Evolutionary conservation across 257 asterid species (phyloP).

Genomic region (Penstemon eatonii): DNA sequence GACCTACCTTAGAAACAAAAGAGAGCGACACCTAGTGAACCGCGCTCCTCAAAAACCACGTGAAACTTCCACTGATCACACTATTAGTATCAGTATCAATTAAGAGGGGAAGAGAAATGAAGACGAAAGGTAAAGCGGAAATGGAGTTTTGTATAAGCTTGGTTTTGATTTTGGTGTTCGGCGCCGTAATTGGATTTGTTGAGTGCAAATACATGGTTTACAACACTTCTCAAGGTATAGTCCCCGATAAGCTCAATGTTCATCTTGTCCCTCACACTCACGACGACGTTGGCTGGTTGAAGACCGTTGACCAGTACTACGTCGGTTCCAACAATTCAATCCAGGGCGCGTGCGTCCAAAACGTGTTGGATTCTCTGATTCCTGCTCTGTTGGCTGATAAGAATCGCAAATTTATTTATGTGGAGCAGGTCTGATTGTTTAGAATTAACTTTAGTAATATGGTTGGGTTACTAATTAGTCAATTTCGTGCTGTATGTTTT

Average conservation of each 20-base stretch:
- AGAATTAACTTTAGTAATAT: background rate
- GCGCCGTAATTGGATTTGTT: constrained; percentile 13
- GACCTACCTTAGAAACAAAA: too few relatives aligned
- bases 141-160: too few relatives aligned
- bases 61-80: too few relatives aligned
- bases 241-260: constrained; percentile 35
- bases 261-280: constrained; percentile 44
- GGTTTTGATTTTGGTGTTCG: too few relatives aligned
- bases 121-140: too few relatives aligned
- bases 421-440: constrained; percentile 26
- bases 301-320: constrained; percentile 43
- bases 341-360: constrained; percentile 41
- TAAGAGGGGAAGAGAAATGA: too few relatives aligned
- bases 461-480: background rate
- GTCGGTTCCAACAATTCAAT: constrained; percentile 41
- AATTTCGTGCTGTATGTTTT: background rate
- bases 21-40: too few relatives aligned
- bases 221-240: constrained; percentile 41
- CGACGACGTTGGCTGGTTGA: constrained; percentile 45
- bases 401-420: constrained; percentile 37
- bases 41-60: too few relatives aligned
- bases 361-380: constrained; percentile 40
- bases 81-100: too few relatives aligned
- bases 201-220: constrained; percentile 40
- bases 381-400: constrained; percentile 42